Conservation (phyloP, 495 filamentous ascomycete species). For the Penicillium crystallinum region DNA sequence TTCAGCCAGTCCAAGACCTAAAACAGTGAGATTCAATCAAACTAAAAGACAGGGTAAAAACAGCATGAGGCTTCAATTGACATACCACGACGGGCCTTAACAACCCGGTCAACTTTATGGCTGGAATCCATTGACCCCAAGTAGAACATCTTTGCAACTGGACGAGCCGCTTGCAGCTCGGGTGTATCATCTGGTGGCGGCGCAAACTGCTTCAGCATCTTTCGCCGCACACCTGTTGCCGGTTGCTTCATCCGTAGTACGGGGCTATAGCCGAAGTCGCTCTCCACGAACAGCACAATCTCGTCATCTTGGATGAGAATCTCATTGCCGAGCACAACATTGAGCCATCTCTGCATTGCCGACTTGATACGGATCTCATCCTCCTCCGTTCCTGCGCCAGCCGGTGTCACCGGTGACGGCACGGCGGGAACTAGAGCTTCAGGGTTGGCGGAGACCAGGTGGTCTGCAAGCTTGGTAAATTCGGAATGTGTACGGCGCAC, state of each 20-base stretch:
- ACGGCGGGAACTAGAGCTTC: slow-evolving; percentile 98
- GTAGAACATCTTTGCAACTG: slow-evolving; percentile 93
- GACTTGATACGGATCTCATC: slow-evolving; percentile 87
- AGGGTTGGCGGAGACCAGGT: slow-evolving; percentile 91
- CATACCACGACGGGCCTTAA: slow-evolving; percentile 86
- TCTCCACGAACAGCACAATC: slow-evolving; percentile 94
- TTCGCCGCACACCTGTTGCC: slow-evolving; percentile 88
- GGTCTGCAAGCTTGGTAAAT: slow-evolving; percentile 90
- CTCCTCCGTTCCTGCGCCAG: slow-evolving; percentile 94
- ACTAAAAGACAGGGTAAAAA: neutral
- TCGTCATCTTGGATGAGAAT: slow-evolving; percentile 93
- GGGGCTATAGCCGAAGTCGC: slow-evolving; percentile 96
- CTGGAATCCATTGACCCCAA: slow-evolving; percentile 90
- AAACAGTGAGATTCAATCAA: slow-evolving; percentile 7
- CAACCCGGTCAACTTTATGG: slow-evolving; percentile 91
- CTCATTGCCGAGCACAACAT: slow-evolving; percentile 84
- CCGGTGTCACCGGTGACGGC: slow-evolving; percentile 82
- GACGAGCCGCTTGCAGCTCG: slow-evolving; percentile 82
- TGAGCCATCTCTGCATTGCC: slow-evolving; percentile 90
- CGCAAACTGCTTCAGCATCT: slow-evolving; percentile 97
- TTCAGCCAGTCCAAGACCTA: slow-evolving; percentile 87
- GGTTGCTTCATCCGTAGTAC: slow-evolving; percentile 94
- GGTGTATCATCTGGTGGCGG: slow-evolving; percentile 97
- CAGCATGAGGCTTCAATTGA: neutral
- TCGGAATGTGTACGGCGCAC: slow-evolving; percentile 92